These are phyloP conservation scores for Polyporus arcularius DNA, from an alignment of 768 basidiomycete species.

Conservation along the genomic window DNA sequence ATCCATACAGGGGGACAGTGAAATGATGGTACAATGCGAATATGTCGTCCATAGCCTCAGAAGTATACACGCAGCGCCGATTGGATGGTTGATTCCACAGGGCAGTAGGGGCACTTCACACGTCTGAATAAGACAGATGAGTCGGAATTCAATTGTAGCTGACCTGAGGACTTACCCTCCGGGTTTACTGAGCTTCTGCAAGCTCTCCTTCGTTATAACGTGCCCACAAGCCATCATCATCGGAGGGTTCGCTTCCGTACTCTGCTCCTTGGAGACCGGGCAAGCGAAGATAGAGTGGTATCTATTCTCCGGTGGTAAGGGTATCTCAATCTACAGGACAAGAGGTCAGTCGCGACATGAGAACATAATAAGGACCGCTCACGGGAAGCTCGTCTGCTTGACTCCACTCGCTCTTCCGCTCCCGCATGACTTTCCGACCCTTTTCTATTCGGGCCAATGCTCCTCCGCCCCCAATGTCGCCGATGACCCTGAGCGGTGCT, in stretches of 20 bases:
- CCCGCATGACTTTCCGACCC: conserved; percentile 90
- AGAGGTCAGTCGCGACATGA: background rate
- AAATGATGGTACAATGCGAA: background rate
- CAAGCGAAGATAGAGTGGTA: conserved; percentile 98
- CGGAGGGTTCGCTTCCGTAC: conserved; percentile 89
- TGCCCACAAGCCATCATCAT: conserved; percentile 99
- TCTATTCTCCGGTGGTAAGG: conserved; percentile 78
- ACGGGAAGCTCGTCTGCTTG: conserved; percentile 90
- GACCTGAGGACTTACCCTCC: conserved; percentile 60
- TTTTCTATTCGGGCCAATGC: conserved; percentile 93
- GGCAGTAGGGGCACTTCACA: conserved; percentile 97
- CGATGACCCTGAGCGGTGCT: conserved; percentile 83
- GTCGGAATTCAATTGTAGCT: background rate
- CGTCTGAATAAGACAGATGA: conserved; percentile 48
- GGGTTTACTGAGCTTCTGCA: conserved; percentile 86
- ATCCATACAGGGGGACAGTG: background rate
- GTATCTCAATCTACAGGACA: conserved; percentile 82
- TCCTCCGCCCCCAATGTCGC: conserved; percentile 91
- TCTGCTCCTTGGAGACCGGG: conserved; percentile 97
- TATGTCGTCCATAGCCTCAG: conserved; percentile 31
- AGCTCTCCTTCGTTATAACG: conserved; percentile 89
- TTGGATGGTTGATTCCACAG: conserved; percentile 65
- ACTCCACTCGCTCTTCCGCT: conserved; percentile 91
- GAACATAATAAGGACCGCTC: conserved; percentile 15
- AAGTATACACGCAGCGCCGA: conserved; percentile 69